Conservation (phyloP, 2,329 filamentous ascomycete genomes). For the Celoporthe dispersa region DNA sequence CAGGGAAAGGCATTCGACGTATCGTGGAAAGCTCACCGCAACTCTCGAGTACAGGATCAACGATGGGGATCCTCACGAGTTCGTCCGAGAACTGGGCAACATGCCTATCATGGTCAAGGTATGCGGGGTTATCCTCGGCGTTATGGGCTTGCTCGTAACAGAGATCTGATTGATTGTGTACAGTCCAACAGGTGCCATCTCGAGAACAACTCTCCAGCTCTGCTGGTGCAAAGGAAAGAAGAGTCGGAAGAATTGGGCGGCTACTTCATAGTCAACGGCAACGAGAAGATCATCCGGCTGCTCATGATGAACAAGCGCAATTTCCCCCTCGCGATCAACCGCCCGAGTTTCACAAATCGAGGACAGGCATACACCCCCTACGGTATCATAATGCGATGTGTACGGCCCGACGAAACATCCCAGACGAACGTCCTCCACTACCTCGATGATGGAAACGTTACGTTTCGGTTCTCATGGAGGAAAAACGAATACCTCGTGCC, state of each 20-base stretch:
- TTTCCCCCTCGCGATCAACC: slow-evolving; percentile 91
- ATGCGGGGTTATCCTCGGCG: slow-evolving; percentile 38
- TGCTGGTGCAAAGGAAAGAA: slow-evolving; percentile 85
- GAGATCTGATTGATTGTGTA: not conserved
- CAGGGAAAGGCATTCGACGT: slow-evolving; percentile 89
- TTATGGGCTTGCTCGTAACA: not conserved
- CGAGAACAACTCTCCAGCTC: slow-evolving; percentile 79
- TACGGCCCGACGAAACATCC: slow-evolving; percentile 95
- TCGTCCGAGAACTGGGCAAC: slow-evolving; percentile 82
- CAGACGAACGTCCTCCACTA: slow-evolving; percentile 98
- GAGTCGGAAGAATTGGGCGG: slow-evolving; percentile 95
- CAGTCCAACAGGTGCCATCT: slow-evolving; percentile 91
- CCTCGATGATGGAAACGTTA: slow-evolving; percentile 92
- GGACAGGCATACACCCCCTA: slow-evolving; percentile 86
- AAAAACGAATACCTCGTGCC: slow-evolving; percentile 98
- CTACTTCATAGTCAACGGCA: slow-evolving; percentile 97
- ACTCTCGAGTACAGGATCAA: slow-evolving; percentile 87
- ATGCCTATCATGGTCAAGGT: slow-evolving; percentile 94
- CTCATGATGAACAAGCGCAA: slow-evolving; percentile 89
- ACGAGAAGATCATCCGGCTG: slow-evolving; percentile 94
- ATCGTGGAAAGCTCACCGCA: slow-evolving; percentile 83
- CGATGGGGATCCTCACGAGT: slow-evolving; percentile 80
- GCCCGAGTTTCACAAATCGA: slow-evolving; percentile 86
- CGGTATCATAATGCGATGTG: slow-evolving; percentile 88
- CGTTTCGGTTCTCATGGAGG: slow-evolving; percentile 95